Conservation (phyloP, 2,329 filamentous ascomycete species). For the Trichoderma citrinoviride region DNA sequence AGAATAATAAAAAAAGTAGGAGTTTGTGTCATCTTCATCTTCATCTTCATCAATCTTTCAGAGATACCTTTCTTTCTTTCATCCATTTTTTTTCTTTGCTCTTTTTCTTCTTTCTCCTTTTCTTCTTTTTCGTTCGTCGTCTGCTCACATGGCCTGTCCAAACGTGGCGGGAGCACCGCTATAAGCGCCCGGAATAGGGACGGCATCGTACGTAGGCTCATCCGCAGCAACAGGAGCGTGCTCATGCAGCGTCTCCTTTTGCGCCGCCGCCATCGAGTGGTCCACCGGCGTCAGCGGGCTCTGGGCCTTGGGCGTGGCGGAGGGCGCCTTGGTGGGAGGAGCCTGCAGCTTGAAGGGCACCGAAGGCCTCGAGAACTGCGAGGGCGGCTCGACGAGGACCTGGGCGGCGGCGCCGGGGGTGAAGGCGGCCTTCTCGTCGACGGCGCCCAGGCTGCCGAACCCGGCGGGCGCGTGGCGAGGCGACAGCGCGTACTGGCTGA, state of each 20-base stretch:
- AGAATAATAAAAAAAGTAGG: conserved; percentile 14
- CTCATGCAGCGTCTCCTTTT: conserved; percentile 51
- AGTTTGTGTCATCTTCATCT: conserved; percentile 3
- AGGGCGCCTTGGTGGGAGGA: conserved; percentile 74
- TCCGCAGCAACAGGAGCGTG: conserved; percentile 71
- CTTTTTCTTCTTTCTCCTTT: not conserved
- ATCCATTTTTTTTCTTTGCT: not conserved
- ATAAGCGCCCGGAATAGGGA: conserved; percentile 88
- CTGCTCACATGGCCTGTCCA: conserved; percentile 33
- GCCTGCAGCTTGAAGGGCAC: conserved; percentile 82
- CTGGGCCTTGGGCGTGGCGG: conserved; percentile 70
- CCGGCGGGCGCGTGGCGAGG: conserved; percentile 59
- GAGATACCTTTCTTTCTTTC: not conserved
- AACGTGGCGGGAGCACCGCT: conserved; percentile 50
- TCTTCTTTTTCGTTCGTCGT: not conserved
- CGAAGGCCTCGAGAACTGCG: conserved; percentile 54
- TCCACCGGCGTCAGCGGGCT: conserved; percentile 57
- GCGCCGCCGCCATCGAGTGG: conserved; percentile 22
- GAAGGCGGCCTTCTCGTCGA: conserved; percentile 47
- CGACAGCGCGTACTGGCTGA: conserved; percentile 52
- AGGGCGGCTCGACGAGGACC: conserved; percentile 60
- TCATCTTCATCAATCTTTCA: conserved; percentile 2
- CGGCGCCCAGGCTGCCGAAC: conserved; percentile 51
- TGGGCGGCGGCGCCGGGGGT: conserved; percentile 55
- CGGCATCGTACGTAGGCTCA: conserved; percentile 79